Conservation (phyloP, 768 basidiomycete species). For the Boletus rubescentipes region DNA sequence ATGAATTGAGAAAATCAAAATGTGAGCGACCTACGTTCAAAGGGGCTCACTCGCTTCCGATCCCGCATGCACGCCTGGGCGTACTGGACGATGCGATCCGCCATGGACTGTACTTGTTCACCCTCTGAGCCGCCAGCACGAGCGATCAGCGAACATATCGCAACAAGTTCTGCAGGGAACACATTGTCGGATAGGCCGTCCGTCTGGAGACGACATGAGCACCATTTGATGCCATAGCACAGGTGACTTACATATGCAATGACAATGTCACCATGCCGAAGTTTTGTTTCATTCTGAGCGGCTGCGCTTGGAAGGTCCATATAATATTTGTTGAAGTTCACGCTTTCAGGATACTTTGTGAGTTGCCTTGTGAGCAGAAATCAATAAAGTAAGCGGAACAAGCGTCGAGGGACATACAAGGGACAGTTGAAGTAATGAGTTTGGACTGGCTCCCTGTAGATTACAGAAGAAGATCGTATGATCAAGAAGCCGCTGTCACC, state of each 20-base stretch:
- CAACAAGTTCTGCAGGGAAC: slow-evolving; percentile 66
- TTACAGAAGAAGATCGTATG: slow-evolving; percentile 63
- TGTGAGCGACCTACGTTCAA: slow-evolving; percentile 53
- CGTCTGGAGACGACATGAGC: slow-evolving; percentile 38
- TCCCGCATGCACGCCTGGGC: slow-evolving; percentile 69
- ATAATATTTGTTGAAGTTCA: slow-evolving; percentile 9
- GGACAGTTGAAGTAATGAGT: slow-evolving; percentile 38
- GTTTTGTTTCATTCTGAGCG: slow-evolving; percentile 43
- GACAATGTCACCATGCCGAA: slow-evolving; percentile 54
- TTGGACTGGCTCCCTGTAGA: slow-evolving; percentile 42
- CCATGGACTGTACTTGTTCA: slow-evolving; percentile 64
- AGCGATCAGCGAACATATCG: slow-evolving; percentile 66
- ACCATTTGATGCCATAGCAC: neutral
- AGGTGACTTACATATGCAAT: slow-evolving; percentile 44
- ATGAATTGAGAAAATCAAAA: neutral
- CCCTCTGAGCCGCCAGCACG: slow-evolving; percentile 57
- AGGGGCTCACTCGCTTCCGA: slow-evolving; percentile 65
- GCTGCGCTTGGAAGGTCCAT: slow-evolving; percentile 44
- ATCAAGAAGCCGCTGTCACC: slow-evolving; percentile 80
- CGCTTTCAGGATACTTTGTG: slow-evolving; percentile 34
- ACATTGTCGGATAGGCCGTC: slow-evolving; percentile 57
- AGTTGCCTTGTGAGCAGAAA: slow-evolving; percentile 26
- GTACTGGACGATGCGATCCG: slow-evolving; percentile 70
- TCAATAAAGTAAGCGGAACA: neutral
- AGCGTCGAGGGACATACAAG: slow-evolving; percentile 20